phyloP scores from a whole-genome alignment of 441 rosid genomes.

The Adansonia madagascariensis region DNA sequence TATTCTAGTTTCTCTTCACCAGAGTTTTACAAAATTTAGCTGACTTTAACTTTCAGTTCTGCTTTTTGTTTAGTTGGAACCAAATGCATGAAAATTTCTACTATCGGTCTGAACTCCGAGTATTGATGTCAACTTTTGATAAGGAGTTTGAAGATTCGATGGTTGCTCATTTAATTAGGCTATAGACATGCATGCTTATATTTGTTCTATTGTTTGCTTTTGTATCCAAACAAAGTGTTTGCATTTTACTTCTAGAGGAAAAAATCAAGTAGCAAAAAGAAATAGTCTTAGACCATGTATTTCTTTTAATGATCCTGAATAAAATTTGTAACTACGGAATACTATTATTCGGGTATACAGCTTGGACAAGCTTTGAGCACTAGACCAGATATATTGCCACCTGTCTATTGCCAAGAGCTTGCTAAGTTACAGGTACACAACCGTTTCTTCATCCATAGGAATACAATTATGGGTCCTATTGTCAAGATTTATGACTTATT shows the following conservation, averaged over 20 bases:
- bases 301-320: background rate
- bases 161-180: background rate
- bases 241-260: background rate
- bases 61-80: background rate
- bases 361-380: constrained; percentile 99
- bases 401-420: constrained; percentile 91
- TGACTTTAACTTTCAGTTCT: background rate
- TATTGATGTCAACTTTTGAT: constrained; percentile 3
- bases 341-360: constrained; percentile 49
- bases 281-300: background rate
- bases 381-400: constrained; percentile 91
- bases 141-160: background rate
- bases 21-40: constrained; percentile 15
- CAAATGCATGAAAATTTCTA: background rate
- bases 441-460: constrained; percentile 23
- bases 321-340: constrained; percentile 4
- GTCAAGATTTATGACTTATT: constrained; percentile 9
- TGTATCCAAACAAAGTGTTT: background rate
- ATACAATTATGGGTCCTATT: background rate
- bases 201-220: constrained; percentile 5
- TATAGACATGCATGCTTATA: background rate
- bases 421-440: constrained; percentile 78
- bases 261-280: background rate
- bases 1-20: background rate
- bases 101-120: background rate